Evolutionary conservation across 352 stramenopile species (phyloP), one percentile per base, ranked within the genome.

Genomic region (Phytopythium mirpurense): DNA sequence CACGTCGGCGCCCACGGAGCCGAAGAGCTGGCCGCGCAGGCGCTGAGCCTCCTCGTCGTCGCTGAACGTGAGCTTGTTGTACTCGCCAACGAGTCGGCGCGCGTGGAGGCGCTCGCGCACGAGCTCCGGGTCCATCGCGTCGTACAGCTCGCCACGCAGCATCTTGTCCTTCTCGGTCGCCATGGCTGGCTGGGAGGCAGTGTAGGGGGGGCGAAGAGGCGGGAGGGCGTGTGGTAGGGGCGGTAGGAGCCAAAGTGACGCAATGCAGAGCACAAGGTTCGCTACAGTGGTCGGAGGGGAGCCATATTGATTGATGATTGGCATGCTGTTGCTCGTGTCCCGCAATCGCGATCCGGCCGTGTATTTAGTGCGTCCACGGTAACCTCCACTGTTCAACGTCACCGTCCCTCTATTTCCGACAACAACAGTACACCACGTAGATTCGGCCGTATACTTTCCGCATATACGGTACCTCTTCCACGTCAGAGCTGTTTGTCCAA

Each of bases 81-180:
- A 83, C 49, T 55, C 51, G 44, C 67, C 61, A 7, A 78, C 53
- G 24, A 83, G 46, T 21, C 55, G 56, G 14, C 73, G 64, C 16
- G 73, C 56, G 7, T 48, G 57, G 29, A 60, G 48, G 18, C 74
- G 78, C 18, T 81, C 74, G 9, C 54, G 37, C 23, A 76, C 51
- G 23, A 89, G 70, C 56, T 65, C 51, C 15, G 46, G 37, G 51
- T 75, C 74, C n/a, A 59, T 38, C 18, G 46, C 49, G 43, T 73
- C 55, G 75, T 87, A 87, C 29, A 84, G 65, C 51, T 89, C 73
- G 8, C 73, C 73, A 11, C 60, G 60, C 42, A 89, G 51, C 75
- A 87, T 89, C 62, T 84, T 86, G 19, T 70, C 43, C 53, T 69
- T 78, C 54, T 86, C 78, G 27, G 55, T 74, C 45, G 26, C 19